Conservation (phyloP, 768 basidiomycete genomes). For the Suillus paluster region DNA sequence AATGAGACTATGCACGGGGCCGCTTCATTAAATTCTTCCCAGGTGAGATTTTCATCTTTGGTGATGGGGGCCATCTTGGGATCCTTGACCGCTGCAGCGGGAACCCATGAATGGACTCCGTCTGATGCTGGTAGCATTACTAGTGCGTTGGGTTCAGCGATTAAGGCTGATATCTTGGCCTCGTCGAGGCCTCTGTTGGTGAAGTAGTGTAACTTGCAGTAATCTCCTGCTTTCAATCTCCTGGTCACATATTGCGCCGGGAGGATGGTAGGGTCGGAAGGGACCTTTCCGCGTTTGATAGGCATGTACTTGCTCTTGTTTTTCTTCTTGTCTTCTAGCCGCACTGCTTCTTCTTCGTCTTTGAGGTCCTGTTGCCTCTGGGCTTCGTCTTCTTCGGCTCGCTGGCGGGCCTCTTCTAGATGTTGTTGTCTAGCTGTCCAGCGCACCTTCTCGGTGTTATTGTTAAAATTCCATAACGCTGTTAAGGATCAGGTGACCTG, state of each 20-base stretch:
- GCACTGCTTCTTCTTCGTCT: background rate
- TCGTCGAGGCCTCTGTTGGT: background rate
- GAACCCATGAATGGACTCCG: background rate
- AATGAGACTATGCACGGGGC: slow-evolving; percentile 13
- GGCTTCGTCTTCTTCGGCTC: too few species aligned
- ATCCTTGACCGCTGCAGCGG: background rate
- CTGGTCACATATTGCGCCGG: background rate
- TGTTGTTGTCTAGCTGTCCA: too few species aligned
- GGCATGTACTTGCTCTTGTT: slow-evolving; percentile 1
- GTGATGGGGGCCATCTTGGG: background rate
- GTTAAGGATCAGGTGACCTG: too few species aligned
- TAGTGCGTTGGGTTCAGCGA: too few species aligned
- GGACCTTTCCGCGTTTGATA: background rate
- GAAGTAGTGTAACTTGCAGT: background rate
- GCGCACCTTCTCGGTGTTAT: too few species aligned
- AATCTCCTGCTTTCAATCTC: background rate
- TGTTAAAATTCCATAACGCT: too few species aligned
- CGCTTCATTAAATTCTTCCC: slow-evolving; percentile 8
- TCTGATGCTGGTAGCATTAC: background rate
- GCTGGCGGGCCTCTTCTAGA: too few species aligned
- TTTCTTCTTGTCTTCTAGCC: background rate
- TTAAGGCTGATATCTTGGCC: too few species aligned
- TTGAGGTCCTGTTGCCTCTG: too few species aligned
- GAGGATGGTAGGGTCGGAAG: background rate
- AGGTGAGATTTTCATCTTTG: background rate